Evolutionary conservation across 495 filamentous ascomycete species (phyloP), one percentile per base, ranked within the genome.

Genomic region (Aspergillus ellipticus): DNA sequence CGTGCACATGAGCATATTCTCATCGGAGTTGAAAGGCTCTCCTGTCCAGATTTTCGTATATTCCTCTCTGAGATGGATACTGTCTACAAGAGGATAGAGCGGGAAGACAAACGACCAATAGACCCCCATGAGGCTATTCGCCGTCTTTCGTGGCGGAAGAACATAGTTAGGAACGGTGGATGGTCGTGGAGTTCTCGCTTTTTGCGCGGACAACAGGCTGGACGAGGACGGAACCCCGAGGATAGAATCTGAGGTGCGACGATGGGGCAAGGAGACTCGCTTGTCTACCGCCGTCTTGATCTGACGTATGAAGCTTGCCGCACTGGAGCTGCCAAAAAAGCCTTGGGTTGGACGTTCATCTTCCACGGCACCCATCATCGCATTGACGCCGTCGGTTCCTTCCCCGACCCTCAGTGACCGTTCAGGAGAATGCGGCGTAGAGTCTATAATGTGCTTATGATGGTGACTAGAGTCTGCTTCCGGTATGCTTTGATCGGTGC

Each of bases 81-180:
- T 59, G 24, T 74, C 70, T 3, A 77, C 58, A 37, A 75, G 69
- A 0, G 74, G 74, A 45, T 75, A 75, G 0, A 77, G 57, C 0
- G 69, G 68, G 55, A 75, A 74, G 3, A 77, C 72, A 51, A 63
- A 67, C 10, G 62, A 62, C 74, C 72, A 75, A 47, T 77, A 77
- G 0, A 74, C 63, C 9, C 62, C 61, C 65, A 77, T 68, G 5
- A 77, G 58, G 39, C 56, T 63, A 42, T 77, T 71, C 0, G 74
- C 74, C 31, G 61, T 70, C 51, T 73, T 74, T 16, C 74, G 61
- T 4, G 71, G 64, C 3, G 74, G 74, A 3, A 77, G 60, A 21
- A 74, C 64, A 49, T 73, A 76, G 49, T 66, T 61, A 20, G 59
- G 49, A 3, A 62, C 29, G 0, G 48, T 47, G 0, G 57, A 51